Base-by-base conservation (phyloP, 441 rosid genomes). In the Gossypium lobatum region DNA sequence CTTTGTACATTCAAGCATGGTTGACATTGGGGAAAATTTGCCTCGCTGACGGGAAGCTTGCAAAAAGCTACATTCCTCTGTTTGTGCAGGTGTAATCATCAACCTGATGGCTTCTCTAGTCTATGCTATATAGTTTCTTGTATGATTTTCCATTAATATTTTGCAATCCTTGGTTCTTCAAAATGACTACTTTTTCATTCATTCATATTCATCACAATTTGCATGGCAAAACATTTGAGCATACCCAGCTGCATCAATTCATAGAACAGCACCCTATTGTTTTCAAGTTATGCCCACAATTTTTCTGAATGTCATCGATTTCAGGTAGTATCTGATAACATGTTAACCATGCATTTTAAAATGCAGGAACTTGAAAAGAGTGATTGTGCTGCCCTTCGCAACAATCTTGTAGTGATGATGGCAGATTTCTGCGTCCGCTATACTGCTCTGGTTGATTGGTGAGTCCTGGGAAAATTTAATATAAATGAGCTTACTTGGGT, bases 401-500 rank as follows among this genome's bases (percentile, higher is more conserved):
- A 95, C 82, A 95, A 93, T 83, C 92, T 95, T 75, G 84, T 95
- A 1, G 95, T 95, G 75, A 88, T 75, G 39, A 87, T 93, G 93
- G 85, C 99, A 13, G 99, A 95, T 82, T 95, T 95, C 77, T 95
- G 97, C 71, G 95, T 95, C 75, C 97, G 91, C 64, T 86, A 91
- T 75, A 95, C 98, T 60, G 93, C 98, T 77, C 77, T 93, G 71
- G 89, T 93, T 73, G 99, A 95, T 80, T 90, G 99, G 99, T 95
- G 81, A 88, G 89, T 73, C 79, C 50, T 70, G 23, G 54, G 18
- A 48, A 70, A 20, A 68, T 57, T 69, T 75, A 70, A 50, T 42
- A 14, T 14, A 46, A 64, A 21, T 20, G n/a, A 25, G 58, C 11
- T 17, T 6, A 58, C 28, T 52, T 59, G 18, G 60, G 62, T 59